These are phyloP conservation scores for Tephrocybe rancida DNA, from an alignment of 768 basidiomycete species.

Conservation along the genomic window DNA sequence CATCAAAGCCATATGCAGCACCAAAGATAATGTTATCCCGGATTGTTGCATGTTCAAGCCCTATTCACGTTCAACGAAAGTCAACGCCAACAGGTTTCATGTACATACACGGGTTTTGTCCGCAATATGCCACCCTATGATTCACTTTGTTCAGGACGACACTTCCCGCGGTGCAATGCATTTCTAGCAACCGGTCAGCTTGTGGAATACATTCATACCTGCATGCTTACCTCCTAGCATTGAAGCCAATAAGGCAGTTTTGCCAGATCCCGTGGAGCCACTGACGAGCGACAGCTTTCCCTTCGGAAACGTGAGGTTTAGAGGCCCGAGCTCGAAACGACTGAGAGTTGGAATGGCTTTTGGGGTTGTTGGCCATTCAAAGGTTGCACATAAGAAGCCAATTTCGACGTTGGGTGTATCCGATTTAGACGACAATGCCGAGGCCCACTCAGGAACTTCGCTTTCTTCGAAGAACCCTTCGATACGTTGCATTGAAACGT, in stretches of 20 bases:
- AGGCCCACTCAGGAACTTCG: conserved; percentile 81
- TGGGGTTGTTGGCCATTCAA: conserved; percentile 54
- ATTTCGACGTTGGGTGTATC: conserved; percentile 30
- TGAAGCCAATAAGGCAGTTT: conserved; percentile 63
- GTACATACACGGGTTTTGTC: conserved; percentile 62
- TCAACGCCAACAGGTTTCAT: neutral
- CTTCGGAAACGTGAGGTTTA: conserved; percentile 59
- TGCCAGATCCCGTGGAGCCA: conserved; percentile 72
- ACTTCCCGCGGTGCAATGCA: conserved; percentile 55
- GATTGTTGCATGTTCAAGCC: conserved; percentile 83
- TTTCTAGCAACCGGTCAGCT: conserved; percentile 39
- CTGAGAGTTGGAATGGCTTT: conserved; percentile 28
- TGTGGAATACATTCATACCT: neutral
- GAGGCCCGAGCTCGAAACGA: conserved; percentile 57
- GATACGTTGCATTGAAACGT: conserved; percentile 83
- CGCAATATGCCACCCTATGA: conserved; percentile 70
- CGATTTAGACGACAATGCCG: conserved; percentile 48
- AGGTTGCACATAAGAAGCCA: conserved; percentile 56
- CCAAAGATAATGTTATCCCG: conserved; percentile 83
- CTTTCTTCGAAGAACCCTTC: conserved; percentile 71
- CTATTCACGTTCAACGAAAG: conserved; percentile 35
- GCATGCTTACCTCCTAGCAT: conserved; percentile 60
- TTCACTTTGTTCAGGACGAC: conserved; percentile 58
- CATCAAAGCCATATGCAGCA: conserved; percentile 57
- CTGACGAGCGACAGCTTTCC: conserved; percentile 61